Conservation (phyloP, 23 red algal genomes). For the Gracilaria caudata region DNA sequence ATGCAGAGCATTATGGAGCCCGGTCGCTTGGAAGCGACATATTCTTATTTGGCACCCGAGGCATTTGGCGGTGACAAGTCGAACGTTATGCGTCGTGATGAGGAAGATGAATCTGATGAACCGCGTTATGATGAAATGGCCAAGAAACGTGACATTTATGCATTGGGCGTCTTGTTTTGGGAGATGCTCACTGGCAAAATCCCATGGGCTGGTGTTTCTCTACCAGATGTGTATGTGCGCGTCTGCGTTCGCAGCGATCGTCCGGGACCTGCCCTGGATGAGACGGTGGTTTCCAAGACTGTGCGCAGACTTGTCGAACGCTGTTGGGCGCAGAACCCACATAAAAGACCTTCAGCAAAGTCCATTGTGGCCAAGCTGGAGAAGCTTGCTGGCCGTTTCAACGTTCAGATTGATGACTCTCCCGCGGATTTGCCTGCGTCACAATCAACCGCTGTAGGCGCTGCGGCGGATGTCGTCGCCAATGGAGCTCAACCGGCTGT, state of each 20-base stretch:
- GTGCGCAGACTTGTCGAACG: conserved; percentile 64
- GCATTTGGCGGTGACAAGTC: conserved; percentile 84
- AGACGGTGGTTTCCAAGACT: conserved; percentile 50
- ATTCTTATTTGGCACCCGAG: conserved; percentile 95
- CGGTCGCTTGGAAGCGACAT: conserved; percentile 74
- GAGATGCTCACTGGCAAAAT: conserved; percentile 71
- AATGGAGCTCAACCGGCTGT: neutral
- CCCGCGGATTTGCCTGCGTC: neutral
- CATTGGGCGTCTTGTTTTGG: conserved; percentile 77
- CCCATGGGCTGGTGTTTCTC: conserved; percentile 69
- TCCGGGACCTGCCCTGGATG: conserved; percentile 61
- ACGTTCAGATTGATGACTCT: neutral
- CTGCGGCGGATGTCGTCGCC: neutral
- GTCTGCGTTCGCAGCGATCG: conserved; percentile 74
- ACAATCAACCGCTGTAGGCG: neutral
- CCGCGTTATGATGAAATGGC: conserved; percentile 77
- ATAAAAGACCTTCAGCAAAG: conserved; percentile 64
- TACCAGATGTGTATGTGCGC: conserved; percentile 71
- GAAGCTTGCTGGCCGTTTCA: conserved; percentile 26
- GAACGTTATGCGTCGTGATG: conserved; percentile 58
- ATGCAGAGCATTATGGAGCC: conserved; percentile 76
- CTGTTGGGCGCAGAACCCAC: conserved; percentile 77
- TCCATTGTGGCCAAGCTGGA: conserved; percentile 68
- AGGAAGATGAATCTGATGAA: conserved; percentile 50
- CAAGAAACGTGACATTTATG: conserved; percentile 77